A percentile compares a stretch with the other conserved stretches of the same genome.
Evolutionary conservation across 2,329 filamentous ascomycete species (phyloP).

Genomic region (Fusarium domesticum): DNA sequence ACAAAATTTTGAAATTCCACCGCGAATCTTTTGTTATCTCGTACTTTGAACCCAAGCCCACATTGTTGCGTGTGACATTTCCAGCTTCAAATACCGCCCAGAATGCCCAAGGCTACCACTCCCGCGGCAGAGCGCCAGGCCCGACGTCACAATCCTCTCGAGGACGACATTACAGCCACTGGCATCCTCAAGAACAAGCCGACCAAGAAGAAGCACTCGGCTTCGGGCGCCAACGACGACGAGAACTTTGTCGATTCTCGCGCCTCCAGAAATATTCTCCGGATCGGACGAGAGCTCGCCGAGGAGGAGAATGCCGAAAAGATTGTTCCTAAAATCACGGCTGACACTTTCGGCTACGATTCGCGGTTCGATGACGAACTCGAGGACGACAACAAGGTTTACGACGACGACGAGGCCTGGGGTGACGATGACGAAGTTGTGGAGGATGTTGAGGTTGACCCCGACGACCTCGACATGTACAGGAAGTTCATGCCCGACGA

Average conservation of each 20-base stretch:
- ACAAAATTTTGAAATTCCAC: constrained; percentile 37
- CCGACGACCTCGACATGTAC: constrained; percentile 84
- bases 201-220: constrained; percentile 66
- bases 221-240: constrained; percentile 58
- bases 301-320: constrained; percentile 64
- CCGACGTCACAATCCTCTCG: constrained; percentile 83
- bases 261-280: constrained; percentile 82
- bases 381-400: constrained; percentile 42
- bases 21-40: constrained; percentile 1
- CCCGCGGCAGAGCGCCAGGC: constrained; percentile 55
- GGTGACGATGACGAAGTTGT: constrained; percentile 73
- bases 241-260: constrained; percentile 81
- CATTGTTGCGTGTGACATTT: constrained; percentile 20
- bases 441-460: constrained; percentile 77
- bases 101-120: constrained; percentile 77
- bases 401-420: constrained; percentile 64
- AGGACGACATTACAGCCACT: constrained; percentile 76
- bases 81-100: constrained; percentile 25
- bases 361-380: constrained; percentile 63
- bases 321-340: constrained; percentile 40
- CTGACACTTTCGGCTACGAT: constrained; percentile 72
- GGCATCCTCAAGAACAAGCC: constrained; percentile 70
- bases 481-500: constrained; percentile 80
- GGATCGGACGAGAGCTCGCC: constrained; percentile 82
- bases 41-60: constrained; percentile 25